Percentiles rank a stretch among this genome's conserved stretches.
phyloP scores from a whole-genome alignment of 371 early-diverging fungal species.

The Mucor lusitanicus region DNA sequence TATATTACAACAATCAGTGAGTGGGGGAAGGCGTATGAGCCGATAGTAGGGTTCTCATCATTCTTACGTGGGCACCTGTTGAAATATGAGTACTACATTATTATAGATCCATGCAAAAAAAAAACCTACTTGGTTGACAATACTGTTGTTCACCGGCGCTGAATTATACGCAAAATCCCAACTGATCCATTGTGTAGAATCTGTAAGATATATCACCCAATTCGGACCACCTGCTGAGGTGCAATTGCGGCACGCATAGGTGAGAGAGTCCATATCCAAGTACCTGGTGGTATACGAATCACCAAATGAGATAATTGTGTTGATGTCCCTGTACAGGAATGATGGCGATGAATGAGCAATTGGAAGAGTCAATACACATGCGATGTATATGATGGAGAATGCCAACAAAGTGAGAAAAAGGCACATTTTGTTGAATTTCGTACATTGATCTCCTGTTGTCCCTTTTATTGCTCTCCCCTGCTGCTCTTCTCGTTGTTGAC shows the following conservation, averaged over 20 bases:
- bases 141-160: slow-evolving; percentile 32
- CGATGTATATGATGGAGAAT: neutral
- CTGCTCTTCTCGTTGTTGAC: neutral
- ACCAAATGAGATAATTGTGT: slow-evolving; percentile 40
- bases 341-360: neutral
- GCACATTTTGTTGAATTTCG: neutral
- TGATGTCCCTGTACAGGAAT: slow-evolving; percentile 18
- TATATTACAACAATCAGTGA: neutral
- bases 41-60: too few relatives aligned
- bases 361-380: neutral
- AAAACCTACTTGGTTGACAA: slow-evolving; percentile 31
- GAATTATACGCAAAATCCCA: slow-evolving; percentile 46
- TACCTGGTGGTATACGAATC: slow-evolving; percentile 44
- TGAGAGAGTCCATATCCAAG: slow-evolving; percentile 24
- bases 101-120: neutral
- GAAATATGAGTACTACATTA: neutral
- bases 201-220: slow-evolving; percentile 41
- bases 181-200: slow-evolving; percentile 20
- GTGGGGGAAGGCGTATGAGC: too few relatives aligned
- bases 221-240: slow-evolving; percentile 45
- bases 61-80: slow-evolving; percentile 11
- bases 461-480: slow-evolving; percentile 2
- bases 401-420: neutral
- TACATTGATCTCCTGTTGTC: neutral
- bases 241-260: slow-evolving; percentile 32